Evolutionary conservation across 805 yeast genomes (phyloP), one percentile per base, ranked within the genome.

Genomic region (Cyberlindnera maclurae): DNA sequence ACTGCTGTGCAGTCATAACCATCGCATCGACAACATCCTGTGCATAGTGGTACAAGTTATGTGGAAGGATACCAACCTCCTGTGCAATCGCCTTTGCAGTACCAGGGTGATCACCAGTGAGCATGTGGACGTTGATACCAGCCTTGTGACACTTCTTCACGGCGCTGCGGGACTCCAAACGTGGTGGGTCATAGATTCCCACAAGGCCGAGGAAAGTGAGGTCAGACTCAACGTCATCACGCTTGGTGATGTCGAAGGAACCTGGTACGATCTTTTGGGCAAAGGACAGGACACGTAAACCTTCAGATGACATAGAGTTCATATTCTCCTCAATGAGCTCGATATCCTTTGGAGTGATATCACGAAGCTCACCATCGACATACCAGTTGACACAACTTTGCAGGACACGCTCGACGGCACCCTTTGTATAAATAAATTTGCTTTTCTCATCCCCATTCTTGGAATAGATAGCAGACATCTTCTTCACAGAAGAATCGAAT

Each of bases 151-250:
- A 82, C 43, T 63, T 58, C 49, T 71, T 71, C 16, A 82, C 89
- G 5, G 84, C 73, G 11, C 65, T 73, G 10, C 76, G 73, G 12
- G 86, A 75, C 62, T 82, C 89, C 11, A 65, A 63, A 51, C 90
- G 68, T 40, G 90, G 90, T 15, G 90, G 90, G 57, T 82, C 90
- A 54, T 82, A 82, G 47, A 82, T 81, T 44, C 90, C 90, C 49
- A 80, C 76, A 16, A 82, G 63, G 3, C 90, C 90, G 30, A 77
- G 63, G 49, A 82, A 78, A 3, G 65, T 68, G 36, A 82, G 64
- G 11, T 67, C 64, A 11, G 54, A 44, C 57, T 82, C 90, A 36
- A 81, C 69, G 6, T 49, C 42, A 0, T 54, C 67, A 39, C 82
- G 65, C 24, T 59, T 57, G n/a, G 49, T 53, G 15, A 50, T 49